Evolutionary conservation across 2,329 filamentous ascomycete species (phyloP).

Genomic region (Blastomyces emzantsi): DNA sequence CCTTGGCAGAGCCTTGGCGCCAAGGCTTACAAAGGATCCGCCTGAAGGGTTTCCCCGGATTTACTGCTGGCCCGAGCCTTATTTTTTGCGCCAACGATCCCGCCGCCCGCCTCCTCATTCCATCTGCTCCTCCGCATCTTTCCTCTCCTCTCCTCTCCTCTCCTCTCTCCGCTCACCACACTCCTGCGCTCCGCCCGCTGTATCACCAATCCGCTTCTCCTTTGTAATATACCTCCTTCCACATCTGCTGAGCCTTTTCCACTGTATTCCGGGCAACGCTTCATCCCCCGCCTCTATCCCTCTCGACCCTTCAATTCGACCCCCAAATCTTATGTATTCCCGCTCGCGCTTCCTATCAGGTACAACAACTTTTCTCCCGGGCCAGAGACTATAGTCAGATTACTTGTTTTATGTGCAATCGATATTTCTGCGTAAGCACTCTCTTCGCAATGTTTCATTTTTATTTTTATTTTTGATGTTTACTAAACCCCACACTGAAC

Average conservation of each 20-base stretch:
- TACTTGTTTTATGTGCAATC: neutral
- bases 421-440: neutral
- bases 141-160: neutral
- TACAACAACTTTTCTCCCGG: neutral
- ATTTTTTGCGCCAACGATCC: neutral
- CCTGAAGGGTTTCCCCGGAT: conserved; percentile 9
- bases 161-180: neutral
- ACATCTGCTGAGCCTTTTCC: neutral
- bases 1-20: neutral
- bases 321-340: neutral
- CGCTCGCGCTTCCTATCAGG: neutral
- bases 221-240: neutral
- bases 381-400: neutral
- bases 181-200: neutral
- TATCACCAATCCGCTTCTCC: neutral
- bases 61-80: conserved; percentile 7
- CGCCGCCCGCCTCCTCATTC: neutral
- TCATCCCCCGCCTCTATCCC: neutral
- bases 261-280: neutral
- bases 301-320: neutral
- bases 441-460: neutral
- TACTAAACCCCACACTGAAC: neutral
- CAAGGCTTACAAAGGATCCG: neutral
- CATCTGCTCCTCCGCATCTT: neutral
- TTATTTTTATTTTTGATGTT: neutral